Conservation (phyloP, 2,329 filamentous ascomycete genomes). For the Immersiporthe knoxdaviesiana region DNA sequence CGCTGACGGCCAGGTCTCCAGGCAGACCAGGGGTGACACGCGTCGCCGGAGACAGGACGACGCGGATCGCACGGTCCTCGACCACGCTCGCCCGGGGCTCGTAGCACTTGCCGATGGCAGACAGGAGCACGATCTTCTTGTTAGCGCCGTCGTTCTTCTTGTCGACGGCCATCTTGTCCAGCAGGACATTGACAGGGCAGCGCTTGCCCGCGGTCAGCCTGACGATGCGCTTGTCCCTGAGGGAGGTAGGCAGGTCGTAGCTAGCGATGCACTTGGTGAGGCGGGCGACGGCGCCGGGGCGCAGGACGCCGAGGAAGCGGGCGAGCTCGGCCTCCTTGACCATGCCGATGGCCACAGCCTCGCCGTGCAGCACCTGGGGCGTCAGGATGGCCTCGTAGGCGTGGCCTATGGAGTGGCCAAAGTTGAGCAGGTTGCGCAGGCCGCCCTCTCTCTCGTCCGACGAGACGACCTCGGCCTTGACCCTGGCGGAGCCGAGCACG, state of each 20-base stretch:
- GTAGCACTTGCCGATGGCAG: conserved; percentile 84
- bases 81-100: conserved; percentile 89
- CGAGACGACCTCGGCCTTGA: conserved; percentile 94
- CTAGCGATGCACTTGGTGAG: conserved; percentile 92
- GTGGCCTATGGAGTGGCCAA: conserved; percentile 97
- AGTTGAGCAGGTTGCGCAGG: conserved; percentile 91
- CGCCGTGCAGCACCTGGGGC: conserved; percentile 92
- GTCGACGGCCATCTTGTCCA: conserved; percentile 95
- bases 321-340: conserved; percentile 95
- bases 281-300: conserved; percentile 84
- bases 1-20: conserved; percentile 66
- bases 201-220: conserved; percentile 83
- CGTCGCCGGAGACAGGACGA: conserved; percentile 80
- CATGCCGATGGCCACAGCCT: conserved; percentile 97
- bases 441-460: conserved; percentile 93
- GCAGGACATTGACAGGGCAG: conserved; percentile 82
- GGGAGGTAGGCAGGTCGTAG: conserved; percentile 84
- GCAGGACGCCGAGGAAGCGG: conserved; percentile 82
- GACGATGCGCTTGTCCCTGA: conserved; percentile 81
- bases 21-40: conserved; percentile 75
- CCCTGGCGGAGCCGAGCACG: conserved; percentile 85
- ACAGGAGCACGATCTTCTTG: conserved; percentile 94
- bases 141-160: conserved; percentile 97
- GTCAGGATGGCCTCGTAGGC: conserved; percentile 95
- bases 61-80: conserved; percentile 79